Evolutionary conservation across 345 rosid genomes (phyloP), one percentile per base, ranked within the genome.

Genomic region (Melastoma malabathricum): DNA sequence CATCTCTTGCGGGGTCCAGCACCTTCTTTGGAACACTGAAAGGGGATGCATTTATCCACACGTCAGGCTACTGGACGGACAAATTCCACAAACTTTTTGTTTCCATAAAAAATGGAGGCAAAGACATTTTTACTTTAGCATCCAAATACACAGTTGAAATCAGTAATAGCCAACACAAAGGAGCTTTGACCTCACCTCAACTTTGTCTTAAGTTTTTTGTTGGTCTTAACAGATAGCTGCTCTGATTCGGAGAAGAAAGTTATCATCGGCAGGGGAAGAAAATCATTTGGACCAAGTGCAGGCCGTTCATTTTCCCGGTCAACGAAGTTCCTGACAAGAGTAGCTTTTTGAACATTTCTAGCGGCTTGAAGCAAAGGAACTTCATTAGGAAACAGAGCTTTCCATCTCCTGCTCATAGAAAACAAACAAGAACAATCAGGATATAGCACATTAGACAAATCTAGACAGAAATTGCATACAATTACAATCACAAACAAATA

Each of bases 231-330:
- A 6, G 41, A 10, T 56, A 23, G 44, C 15, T 47, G 43, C 51
- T 45, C 67, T n/a, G 63, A 57, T 52, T 68, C 78, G 57, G 79
- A 57, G 46, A 29, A 61, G 15, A 64, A 46, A 54, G 58, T 23
- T 45, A 57, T 54, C 52, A 52, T 51, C 10, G 71, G 73, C 48
- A 56, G 45, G 15, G 78, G 67, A 59, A 77, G 47, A 49, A 84
- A 78, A 71, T 83, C 80, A 31, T 59, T 61, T 43, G 77, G 71
- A 60, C 75, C 70, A 49, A 81, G 76, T 46, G 79, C 72, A 44
- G 97, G 95, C 20, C 97, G 87, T 59, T 87, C 93, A 12, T 76
- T 63, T 59, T 84, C 93, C 43, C 90, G 68, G 59, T 92, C 98
- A 15, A 92, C 98, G 67, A 87, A 92, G 73, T 92, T 92, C 48